These are phyloP conservation scores for Russula earlei DNA, from an alignment of 768 basidiomycete species.

Conservation along the genomic window DNA sequence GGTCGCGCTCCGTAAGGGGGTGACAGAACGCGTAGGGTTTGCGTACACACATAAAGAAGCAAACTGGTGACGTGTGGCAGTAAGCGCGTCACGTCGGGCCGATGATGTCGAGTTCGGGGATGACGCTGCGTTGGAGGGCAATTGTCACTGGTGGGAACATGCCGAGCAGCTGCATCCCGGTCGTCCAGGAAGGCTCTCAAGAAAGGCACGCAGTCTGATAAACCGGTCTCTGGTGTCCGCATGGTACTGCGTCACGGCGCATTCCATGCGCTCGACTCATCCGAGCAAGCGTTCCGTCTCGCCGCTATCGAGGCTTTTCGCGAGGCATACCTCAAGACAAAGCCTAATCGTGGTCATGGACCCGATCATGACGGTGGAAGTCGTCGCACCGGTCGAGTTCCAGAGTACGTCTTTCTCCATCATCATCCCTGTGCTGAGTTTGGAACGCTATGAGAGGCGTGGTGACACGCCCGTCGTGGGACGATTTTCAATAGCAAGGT, in stretches of 20 bases:
- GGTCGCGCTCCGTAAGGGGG: slow-evolving; percentile 93
- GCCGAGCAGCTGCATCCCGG: slow-evolving; percentile 89
- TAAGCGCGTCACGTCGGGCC: slow-evolving; percentile 90
- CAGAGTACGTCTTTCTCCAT: too few relatives aligned
- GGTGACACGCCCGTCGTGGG: too few relatives aligned
- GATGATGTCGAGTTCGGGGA: slow-evolving; percentile 76
- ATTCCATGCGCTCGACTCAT: slow-evolving; percentile 91
- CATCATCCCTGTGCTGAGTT: too few relatives aligned
- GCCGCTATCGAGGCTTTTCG: slow-evolving; percentile 89
- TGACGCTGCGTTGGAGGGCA: slow-evolving; percentile 75
- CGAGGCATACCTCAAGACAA: slow-evolving; percentile 71
- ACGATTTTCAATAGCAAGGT: too few relatives aligned
- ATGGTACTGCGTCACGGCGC: slow-evolving; percentile 88
- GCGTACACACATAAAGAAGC: slow-evolving; percentile 99
- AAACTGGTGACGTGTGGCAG: slow-evolving; percentile 94
- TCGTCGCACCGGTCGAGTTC: slow-evolving; percentile 25
- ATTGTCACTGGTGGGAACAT: slow-evolving; percentile 88
- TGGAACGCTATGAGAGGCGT: too few relatives aligned
- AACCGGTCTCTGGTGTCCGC: slow-evolving; percentile 76
- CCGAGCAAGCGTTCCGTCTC: slow-evolving; percentile 89
- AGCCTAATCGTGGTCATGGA: slow-evolving; percentile 12
- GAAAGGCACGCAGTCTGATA: slow-evolving; percentile 84
- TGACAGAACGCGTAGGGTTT: slow-evolving; percentile 76
- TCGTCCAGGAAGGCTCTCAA: slow-evolving; percentile 93
- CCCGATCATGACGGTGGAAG: slow-evolving; percentile 45